Conservation (phyloP, 805 yeast genomes). For the Henningerozyma blattae region DNA sequence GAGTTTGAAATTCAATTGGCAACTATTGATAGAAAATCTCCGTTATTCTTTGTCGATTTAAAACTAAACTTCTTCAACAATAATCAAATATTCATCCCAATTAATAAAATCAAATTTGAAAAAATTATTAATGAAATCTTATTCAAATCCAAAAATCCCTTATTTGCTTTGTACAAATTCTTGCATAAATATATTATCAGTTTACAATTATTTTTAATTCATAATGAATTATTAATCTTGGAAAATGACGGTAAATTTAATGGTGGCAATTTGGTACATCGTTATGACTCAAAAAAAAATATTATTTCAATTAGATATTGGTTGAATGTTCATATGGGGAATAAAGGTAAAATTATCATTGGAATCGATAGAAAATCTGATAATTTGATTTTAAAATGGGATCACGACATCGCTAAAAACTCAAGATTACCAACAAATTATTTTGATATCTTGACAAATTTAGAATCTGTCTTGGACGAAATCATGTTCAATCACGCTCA, state of each 20-base stretch:
- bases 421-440: constrained; percentile 14
- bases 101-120: constrained; percentile 20
- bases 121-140: constrained; percentile 23
- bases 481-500: constrained; percentile 26
- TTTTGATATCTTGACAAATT: constrained; percentile 11
- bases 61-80: constrained; percentile 37
- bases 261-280: constrained; percentile 22
- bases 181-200: constrained; percentile 24
- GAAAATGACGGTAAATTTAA: constrained; percentile 23
- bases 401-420: constrained; percentile 12
- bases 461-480: constrained; percentile 23
- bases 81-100: constrained; percentile 8
- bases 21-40: constrained; percentile 54
- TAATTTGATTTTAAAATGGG: constrained; percentile 21
- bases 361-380: constrained; percentile 19
- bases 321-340: constrained; percentile 22
- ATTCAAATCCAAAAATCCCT: constrained; percentile 17
- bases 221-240: constrained; percentile 17
- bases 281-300: constrained; percentile 24
- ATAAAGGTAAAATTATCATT: constrained; percentile 18
- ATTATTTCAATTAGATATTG: constrained; percentile 23
- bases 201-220: constrained; percentile 22
- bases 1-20: constrained; percentile 73
- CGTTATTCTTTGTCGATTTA: constrained; percentile 71
- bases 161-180: constrained; percentile 20